Conservation (phyloP, 2,329 filamentous ascomycete species). For the Aspergillus caelatus region DNA sequence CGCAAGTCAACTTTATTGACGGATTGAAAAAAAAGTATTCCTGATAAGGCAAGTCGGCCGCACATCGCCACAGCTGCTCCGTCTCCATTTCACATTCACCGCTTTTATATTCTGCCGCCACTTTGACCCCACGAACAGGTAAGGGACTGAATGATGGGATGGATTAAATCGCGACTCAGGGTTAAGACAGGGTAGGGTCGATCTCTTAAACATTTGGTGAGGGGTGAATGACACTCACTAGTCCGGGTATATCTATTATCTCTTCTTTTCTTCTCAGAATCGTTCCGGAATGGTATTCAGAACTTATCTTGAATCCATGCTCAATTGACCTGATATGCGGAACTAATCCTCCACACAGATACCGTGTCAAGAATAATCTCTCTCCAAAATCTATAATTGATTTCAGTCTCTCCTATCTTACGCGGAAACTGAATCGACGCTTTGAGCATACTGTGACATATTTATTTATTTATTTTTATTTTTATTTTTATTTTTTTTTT, state of each 20-base stretch:
- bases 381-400: not conserved
- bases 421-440: not conserved
- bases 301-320: constrained; percentile 6
- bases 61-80: constrained; percentile 26
- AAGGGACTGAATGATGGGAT: constrained; percentile 9
- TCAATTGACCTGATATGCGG: constrained; percentile 13
- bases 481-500: no score
- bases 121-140: constrained; percentile 1
- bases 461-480: no score
- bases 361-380: constrained; percentile 11
- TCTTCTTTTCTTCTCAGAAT: not conserved
- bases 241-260: not conserved
- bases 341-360: constrained; percentile 17
- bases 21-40: constrained; percentile 24
- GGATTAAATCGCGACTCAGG: not conserved
- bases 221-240: not conserved
- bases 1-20: constrained; percentile 2
- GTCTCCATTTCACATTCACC: constrained; percentile 16
- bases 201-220: not conserved
- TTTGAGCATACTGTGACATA: not conserved
- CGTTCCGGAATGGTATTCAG: not conserved
- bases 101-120: constrained; percentile 1
- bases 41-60: constrained; percentile 37
- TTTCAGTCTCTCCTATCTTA: not conserved
- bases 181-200: not conserved